A percentile compares a stretch with the other conserved stretches of the same genome.
Evolutionary conservation across 495 filamentous ascomycete genomes (phyloP).

Genomic region (Aspergillus bridgeri): DNA sequence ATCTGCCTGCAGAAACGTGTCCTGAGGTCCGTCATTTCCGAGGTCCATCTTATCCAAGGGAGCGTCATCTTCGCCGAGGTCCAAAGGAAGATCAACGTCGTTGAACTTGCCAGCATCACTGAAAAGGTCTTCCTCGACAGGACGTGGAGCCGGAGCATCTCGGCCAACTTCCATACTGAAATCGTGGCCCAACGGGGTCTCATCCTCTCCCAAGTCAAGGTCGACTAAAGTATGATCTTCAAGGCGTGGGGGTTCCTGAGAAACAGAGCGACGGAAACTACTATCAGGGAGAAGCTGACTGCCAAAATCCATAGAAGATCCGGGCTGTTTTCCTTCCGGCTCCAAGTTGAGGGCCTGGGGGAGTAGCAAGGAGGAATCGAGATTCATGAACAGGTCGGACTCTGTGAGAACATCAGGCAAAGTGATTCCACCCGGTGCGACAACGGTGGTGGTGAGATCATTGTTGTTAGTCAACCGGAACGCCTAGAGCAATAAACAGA

Average conservation of each 20-base stretch:
- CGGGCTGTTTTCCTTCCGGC: conserved; percentile 55
- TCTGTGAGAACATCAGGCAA: conserved; percentile 88
- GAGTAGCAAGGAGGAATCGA: conserved; percentile 71
- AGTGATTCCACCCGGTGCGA: conserved; percentile 65
- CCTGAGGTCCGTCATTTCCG: conserved; percentile 27
- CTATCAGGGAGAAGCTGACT: conserved; percentile 70
- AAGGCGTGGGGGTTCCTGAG: conserved; percentile 47
- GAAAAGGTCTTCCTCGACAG: conserved; percentile 68
- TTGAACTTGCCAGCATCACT: conserved; percentile 58
- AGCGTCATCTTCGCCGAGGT: conserved; percentile 53
- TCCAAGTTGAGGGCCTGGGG: conserved; percentile 61
- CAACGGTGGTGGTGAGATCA: conserved; percentile 68
- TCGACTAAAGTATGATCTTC: conserved; percentile 49
- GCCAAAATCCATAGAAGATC: conserved; percentile 50
- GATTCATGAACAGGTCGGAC: conserved; percentile 73
- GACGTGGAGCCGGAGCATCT: conserved; percentile 65
- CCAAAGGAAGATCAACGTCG: conserved; percentile 46
- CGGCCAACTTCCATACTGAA: conserved; percentile 79
- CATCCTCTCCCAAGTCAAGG: conserved; percentile 51
- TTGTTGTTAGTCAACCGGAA: conserved; percentile 78
- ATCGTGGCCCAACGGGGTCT: conserved; percentile 46
- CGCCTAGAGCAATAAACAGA: conserved; percentile 48
- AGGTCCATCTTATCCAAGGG: conserved; percentile 42
- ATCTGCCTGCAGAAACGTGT: conserved; percentile 33
- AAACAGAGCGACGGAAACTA: conserved; percentile 47